Evolutionary conservation across 2,329 filamentous ascomycete genomes (phyloP).

Genomic region (Fonsecaea monophora): DNA sequence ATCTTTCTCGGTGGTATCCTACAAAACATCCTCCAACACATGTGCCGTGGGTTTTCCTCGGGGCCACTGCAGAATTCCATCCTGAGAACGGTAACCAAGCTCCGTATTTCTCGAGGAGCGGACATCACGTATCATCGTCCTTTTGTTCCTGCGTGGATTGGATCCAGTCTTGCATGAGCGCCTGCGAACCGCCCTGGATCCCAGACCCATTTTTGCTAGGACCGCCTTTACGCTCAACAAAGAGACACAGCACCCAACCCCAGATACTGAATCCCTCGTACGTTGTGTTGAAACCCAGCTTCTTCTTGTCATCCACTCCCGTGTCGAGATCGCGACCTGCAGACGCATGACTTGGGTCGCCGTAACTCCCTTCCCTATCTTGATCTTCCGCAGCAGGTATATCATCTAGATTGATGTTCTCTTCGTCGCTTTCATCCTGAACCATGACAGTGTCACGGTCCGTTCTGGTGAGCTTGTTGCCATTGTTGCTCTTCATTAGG

Average conservation of each 20-base stretch:
- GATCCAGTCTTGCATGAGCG: conserved; percentile 85
- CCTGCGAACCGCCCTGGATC: conserved; percentile 62
- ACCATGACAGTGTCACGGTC: conserved; percentile 54
- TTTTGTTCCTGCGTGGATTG: conserved; percentile 70
- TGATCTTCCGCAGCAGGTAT: conserved; percentile 33
- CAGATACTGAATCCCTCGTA: conserved; percentile 98
- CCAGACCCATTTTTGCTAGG: conserved; percentile 48
- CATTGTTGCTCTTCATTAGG: conserved; percentile 61
- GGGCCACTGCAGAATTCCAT: not conserved
- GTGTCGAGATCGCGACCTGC: conserved; percentile 42
- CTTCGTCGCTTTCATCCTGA: conserved; percentile 68
- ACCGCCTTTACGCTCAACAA: conserved; percentile 75
- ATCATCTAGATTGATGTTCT: conserved; percentile 45
- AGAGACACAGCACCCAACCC: conserved; percentile 86
- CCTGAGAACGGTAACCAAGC: not conserved
- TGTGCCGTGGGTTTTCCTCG: not conserved
- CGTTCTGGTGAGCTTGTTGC: conserved; percentile 63
- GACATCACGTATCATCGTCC: conserved; percentile 39
- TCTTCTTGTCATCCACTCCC: conserved; percentile 78
- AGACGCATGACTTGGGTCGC: conserved; percentile 18
- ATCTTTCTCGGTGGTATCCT: not conserved
- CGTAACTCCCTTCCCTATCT: conserved; percentile 15
- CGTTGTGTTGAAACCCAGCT: conserved; percentile 79
- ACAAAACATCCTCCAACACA: not conserved
- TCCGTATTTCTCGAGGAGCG: not conserved